Evolutionary conservation across 2,329 filamentous ascomycete species (phyloP).

Genomic region (Xylariaceae sp.): DNA sequence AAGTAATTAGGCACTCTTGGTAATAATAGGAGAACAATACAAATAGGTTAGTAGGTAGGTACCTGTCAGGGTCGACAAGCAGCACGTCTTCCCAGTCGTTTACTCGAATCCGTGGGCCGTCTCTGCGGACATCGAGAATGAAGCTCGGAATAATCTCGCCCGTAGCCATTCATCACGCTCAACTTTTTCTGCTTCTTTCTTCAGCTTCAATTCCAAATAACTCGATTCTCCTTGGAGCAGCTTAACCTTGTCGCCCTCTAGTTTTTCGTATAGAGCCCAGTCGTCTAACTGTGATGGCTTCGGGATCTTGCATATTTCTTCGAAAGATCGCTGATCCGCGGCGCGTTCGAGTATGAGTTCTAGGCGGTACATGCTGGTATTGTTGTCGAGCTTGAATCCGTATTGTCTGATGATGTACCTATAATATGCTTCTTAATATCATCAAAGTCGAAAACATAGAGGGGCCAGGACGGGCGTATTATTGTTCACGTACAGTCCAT

Average conservation of each 20-base stretch:
- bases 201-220: slow-evolving; percentile 41
- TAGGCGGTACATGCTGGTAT: slow-evolving; percentile 41
- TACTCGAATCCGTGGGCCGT: too few relatives aligned
- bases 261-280: slow-evolving; percentile 48
- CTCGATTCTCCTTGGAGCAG: slow-evolving; percentile 37
- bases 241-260: slow-evolving; percentile 42
- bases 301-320: slow-evolving; percentile 44
- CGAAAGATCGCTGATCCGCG: slow-evolving; percentile 39
- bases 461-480: neutral
- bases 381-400: slow-evolving; percentile 40
- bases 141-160: slow-evolving; percentile 18
- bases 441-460: neutral
- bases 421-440: neutral
- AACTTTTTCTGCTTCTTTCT: slow-evolving; percentile 26
- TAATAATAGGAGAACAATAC: slow-evolving; percentile 1
- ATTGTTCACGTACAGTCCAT: slow-evolving; percentile 48
- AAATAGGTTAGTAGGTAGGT: neutral
- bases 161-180: slow-evolving; percentile 28
- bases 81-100: too few relatives aligned
- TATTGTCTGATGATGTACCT: slow-evolving; percentile 51
- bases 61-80: neutral
- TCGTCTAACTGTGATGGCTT: slow-evolving; percentile 54
- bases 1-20: neutral
- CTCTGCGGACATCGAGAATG: slow-evolving; percentile 7
- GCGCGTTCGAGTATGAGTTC: slow-evolving; percentile 46